Conservation (phyloP, 495 filamentous ascomycete genomes). For the Trichoderma asperelloides region DNA sequence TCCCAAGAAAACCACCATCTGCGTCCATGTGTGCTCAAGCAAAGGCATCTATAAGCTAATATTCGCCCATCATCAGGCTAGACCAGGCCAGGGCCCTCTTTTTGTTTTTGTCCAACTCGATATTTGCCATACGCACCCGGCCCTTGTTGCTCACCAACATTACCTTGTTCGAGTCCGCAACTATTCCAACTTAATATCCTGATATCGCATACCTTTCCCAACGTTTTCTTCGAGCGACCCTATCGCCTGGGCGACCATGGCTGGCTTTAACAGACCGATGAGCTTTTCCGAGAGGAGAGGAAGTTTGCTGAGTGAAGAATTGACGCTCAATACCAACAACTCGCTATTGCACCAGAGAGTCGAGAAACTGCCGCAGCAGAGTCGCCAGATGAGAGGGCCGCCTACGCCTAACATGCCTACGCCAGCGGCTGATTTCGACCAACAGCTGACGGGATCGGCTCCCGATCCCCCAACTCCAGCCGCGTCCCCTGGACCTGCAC, state of each 20-base stretch:
- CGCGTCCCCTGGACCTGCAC: constrained; percentile 46
- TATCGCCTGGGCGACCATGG: constrained; percentile 21
- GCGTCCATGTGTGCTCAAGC: not conserved
- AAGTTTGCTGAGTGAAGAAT: constrained; percentile 33
- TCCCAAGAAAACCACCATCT: not conserved
- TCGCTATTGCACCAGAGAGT: constrained; percentile 27
- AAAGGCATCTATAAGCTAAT: not conserved
- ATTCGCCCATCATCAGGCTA: not conserved
- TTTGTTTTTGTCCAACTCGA: not conserved
- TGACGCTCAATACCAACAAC: constrained; percentile 33
- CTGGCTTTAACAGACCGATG: constrained; percentile 27
- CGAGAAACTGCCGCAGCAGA: constrained; percentile 41
- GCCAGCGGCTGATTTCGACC: constrained; percentile 46
- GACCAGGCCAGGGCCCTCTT: not conserved
- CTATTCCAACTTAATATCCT: not conserved
- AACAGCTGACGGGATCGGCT: constrained; percentile 42
- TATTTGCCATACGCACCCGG: not conserved
- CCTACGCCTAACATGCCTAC: constrained; percentile 51
- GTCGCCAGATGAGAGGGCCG: constrained; percentile 36
- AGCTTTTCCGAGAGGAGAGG: constrained; percentile 38
- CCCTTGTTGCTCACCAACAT: not conserved
- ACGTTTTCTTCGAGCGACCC: not conserved
- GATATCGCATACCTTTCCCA: not conserved
- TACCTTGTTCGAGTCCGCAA: not conserved
- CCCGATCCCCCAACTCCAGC: constrained; percentile 49